These are phyloP conservation scores for Biancaea sappan DNA, from an alignment of 306 rosid species.

Conservation along the genomic window DNA sequence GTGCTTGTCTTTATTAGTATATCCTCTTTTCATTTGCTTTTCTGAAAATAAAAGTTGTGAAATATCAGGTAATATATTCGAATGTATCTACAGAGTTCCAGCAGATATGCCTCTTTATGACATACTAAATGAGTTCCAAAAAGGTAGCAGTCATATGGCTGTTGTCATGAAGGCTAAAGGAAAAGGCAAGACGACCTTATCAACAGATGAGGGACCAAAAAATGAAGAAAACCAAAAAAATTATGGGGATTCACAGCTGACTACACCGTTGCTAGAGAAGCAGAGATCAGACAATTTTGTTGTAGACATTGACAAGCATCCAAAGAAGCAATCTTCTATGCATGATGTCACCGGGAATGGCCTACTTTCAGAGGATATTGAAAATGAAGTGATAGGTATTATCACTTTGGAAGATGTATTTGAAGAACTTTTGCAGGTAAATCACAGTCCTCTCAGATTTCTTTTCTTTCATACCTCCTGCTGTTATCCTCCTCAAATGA, in stretches of 20 bases:
- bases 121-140: constrained; percentile 94
- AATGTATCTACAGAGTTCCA: constrained; percentile 75
- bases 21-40: constrained; percentile 14
- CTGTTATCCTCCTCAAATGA: not conserved
- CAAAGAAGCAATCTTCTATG: constrained; percentile 50
- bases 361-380: constrained; percentile 64
- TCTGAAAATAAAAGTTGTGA: not conserved
- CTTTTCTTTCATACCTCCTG: not conserved
- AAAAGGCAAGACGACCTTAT: constrained; percentile 55
- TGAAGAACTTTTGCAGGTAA: constrained; percentile 97
- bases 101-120: constrained; percentile 99
- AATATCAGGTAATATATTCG: constrained; percentile 34
- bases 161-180: constrained; percentile 81
- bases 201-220: constrained; percentile 54
- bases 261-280: constrained; percentile 70
- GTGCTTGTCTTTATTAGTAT: constrained; percentile 33
- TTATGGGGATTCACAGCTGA: constrained; percentile 52
- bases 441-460: constrained; percentile 29
- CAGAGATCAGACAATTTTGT: constrained; percentile 54
- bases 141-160: constrained; percentile 99
- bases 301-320: constrained; percentile 71
- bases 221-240: constrained; percentile 41
- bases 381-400: constrained; percentile 93
- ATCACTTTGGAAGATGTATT: constrained; percentile 98
- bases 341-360: constrained; percentile 42